Evolutionary conservation across 768 basidiomycete genomes (phyloP), one percentile per base, ranked within the genome.

Genomic region (Paxillus ammoniavirescens): DNA sequence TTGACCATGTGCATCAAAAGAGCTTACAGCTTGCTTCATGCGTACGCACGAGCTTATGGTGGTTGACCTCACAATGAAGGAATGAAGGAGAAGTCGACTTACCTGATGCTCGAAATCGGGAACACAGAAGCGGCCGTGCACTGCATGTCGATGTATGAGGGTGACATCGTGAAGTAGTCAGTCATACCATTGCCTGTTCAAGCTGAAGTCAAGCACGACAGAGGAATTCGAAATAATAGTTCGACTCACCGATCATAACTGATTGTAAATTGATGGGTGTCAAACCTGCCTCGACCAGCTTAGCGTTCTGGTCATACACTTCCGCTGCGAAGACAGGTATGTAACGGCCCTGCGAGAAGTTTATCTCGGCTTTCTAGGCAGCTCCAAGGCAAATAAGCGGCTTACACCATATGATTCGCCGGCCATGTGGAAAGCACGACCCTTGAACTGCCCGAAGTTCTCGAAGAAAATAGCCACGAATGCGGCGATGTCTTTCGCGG

Each of bases 401-500:
- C 53, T 44, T 55, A 80, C 82, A 12, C 73, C 82, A 38, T 82
- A 82, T 4, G 80, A 82, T 67, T 83, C 77, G 13, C 77, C 83
- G 2, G 82, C 73, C 74, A 87, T 77, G 55, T 87, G 84, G 67
- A 86, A 83, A 18, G 62, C 57, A 15, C 87, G 72, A 2, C 85
- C 86, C 58, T 86, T 82, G 73, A 89, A 89, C 60, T 84, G 74
- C 51, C 68, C 75, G 64, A 91, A 91, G 53, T 83, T 77, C 59
- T 89, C 86, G 45, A 89, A 89, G 70, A 89, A 89, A 50, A 90
- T 81, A 3, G 79, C 72, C 0, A 89, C 75, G 58, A 90, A 90
- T 0, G 82, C 80, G 0, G 86, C 85, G 4, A 90, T 81, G 58
- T 90, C 87, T 48, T 79, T 75, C 0, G 86, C 84, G 4, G 84